Conservation (phyloP, 768 basidiomycete species). For the Russula foetens region DNA sequence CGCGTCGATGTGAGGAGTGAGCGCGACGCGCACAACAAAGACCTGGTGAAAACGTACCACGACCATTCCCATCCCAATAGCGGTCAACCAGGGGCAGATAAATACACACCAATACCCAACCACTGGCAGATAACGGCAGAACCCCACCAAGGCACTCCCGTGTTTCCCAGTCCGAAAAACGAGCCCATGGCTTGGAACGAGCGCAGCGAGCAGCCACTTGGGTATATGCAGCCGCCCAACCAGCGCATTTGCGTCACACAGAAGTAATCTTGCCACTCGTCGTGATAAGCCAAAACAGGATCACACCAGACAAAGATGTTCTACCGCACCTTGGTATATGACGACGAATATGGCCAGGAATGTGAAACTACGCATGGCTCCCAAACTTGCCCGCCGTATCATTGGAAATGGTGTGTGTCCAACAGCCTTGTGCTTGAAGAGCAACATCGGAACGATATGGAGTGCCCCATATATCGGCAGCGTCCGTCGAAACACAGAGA, state of each 20-base stretch:
- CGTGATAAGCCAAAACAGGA: not conserved
- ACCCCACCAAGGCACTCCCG: conserved; percentile 51
- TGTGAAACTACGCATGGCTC: conserved; percentile 75
- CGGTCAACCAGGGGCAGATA: conserved; percentile 38
- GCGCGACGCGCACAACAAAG: not conserved
- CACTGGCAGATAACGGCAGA: not conserved
- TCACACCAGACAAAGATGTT: not conserved
- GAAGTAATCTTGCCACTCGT: conserved; percentile 28
- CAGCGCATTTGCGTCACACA: conserved; percentile 50
- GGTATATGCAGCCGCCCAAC: conserved; percentile 27
- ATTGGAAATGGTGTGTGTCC: conserved; percentile 56
- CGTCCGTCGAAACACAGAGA: conserved; percentile 78
- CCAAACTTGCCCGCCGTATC: conserved; percentile 54
- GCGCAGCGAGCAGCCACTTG: conserved; percentile 40
- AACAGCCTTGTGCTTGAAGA: conserved; percentile 71
- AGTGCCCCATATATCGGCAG: conserved; percentile 80
- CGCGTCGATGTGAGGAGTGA: not conserved
- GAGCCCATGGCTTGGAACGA: conserved; percentile 64
- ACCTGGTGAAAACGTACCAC: conserved; percentile 45
- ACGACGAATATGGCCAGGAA: conserved; percentile 81
- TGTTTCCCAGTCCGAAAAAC: conserved; percentile 58
- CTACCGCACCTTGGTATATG: conserved; percentile 57
- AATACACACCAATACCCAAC: not conserved
- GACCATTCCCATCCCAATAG: conserved; percentile 86
- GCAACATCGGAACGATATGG: conserved; percentile 78